phyloP scores from a whole-genome alignment of 177 flowering plant genomes.

The Vitis hybrid region DNA sequence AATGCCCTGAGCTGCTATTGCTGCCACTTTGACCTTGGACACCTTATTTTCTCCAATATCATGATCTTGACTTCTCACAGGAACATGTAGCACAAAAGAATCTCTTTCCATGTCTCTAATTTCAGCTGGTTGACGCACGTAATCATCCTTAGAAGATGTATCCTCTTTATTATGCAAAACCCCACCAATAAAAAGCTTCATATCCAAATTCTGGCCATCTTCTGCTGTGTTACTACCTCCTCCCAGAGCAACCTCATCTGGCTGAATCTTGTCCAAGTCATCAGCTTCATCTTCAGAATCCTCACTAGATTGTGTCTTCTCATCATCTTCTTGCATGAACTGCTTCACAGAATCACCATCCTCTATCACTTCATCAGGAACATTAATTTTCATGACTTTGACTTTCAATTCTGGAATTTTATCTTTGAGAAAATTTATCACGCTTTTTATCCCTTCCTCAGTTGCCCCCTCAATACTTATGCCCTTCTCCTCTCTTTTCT shows the following conservation, averaged over 20 bases:
- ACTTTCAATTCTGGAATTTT: constrained; percentile 90
- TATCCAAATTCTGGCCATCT: constrained; percentile 48
- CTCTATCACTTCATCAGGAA: constrained; percentile 48
- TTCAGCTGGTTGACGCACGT: constrained; percentile 74
- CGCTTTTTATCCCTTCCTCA: constrained; percentile 88
- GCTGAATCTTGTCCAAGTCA: constrained; percentile 51
- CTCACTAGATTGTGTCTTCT: constrained; percentile 37
- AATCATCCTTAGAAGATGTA: constrained; percentile 56
- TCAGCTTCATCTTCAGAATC: constrained; percentile 46
- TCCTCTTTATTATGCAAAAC: constrained; percentile 82
- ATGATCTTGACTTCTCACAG: constrained; percentile 44
- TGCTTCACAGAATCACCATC: constrained; percentile 56
- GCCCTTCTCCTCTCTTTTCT: constrained; percentile 54
- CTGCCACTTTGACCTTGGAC: constrained; percentile 59
- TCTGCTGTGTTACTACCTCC: constrained; percentile 42
- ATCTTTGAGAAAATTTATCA: constrained; percentile 83
- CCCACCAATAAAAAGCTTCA: constrained; percentile 83
- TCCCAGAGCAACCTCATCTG: constrained; percentile 45
- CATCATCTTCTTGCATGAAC: constrained; percentile 56
- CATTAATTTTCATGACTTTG: constrained; percentile 68
- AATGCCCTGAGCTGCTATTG: constrained; percentile 64
- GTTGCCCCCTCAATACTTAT: constrained; percentile 62
- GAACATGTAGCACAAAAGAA: constrained; percentile 73
- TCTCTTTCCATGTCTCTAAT: constrained; percentile 67
- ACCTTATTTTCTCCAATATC: constrained; percentile 39